Percentiles rank a stretch among this genome's conserved stretches.
Evolutionary conservation across 352 stramenopile species (phyloP).

Genomic region (Phytopythium helicoides): DNA sequence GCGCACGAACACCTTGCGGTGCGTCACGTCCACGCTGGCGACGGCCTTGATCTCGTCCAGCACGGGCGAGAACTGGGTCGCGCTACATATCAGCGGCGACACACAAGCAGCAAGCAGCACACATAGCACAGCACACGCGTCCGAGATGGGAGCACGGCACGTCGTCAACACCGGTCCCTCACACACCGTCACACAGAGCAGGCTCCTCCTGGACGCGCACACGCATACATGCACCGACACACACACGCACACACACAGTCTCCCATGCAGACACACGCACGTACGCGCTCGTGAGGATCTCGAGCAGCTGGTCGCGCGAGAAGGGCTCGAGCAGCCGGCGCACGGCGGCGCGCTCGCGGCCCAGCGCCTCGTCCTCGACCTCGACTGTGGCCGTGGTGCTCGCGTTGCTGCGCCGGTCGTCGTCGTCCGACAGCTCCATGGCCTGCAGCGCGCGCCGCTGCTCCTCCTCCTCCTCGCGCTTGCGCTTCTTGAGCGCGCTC

Average conservation of each 20-base stretch:
- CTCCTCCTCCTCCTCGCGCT: slow-evolving; percentile 22
- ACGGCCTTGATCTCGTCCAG: slow-evolving; percentile 57
- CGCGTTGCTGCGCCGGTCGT: slow-evolving; percentile 6
- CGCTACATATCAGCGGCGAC: slow-evolving; percentile 36
- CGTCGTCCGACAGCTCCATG: background rate
- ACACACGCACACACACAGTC: slow-evolving; percentile 1
- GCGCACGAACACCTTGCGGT: slow-evolving; percentile 73
- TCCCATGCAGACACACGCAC: slow-evolving; percentile 8
- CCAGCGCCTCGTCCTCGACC: slow-evolving; percentile 7
- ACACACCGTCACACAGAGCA: background rate
- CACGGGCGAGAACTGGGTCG: slow-evolving; percentile 55
- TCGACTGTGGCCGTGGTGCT: slow-evolving; percentile 5
- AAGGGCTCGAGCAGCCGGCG: slow-evolving; percentile 54
- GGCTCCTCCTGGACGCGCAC: background rate
- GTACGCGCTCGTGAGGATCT: slow-evolving; percentile 72
- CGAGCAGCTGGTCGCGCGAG: slow-evolving; percentile 55
- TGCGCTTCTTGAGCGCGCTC: slow-evolving; percentile 37
- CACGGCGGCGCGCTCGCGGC: slow-evolving; percentile 24
- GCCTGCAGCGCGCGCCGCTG: slow-evolving; percentile 4
- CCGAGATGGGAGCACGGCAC: background rate
- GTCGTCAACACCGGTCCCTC: slow-evolving; percentile 4
- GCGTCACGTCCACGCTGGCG: slow-evolving; percentile 46
- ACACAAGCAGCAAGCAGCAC: slow-evolving; percentile 3
- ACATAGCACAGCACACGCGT: slow-evolving; percentile 4
- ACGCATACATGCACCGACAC: background rate